Conservation (phyloP, 805 yeast species). For the Kluyveromyces lactis region DNA sequence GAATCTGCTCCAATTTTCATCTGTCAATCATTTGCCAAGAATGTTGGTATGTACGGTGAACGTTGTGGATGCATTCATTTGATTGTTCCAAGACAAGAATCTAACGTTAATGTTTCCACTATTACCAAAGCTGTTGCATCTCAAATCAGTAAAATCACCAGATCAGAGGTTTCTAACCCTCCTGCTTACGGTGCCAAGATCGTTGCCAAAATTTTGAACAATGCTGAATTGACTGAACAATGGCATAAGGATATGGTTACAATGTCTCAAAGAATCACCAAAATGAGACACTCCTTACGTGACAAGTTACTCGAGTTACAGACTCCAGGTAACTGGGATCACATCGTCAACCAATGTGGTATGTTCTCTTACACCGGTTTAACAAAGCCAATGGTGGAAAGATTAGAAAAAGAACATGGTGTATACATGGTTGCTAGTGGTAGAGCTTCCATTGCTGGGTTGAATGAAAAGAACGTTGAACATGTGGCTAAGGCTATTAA, state of each 20-base stretch:
- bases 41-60: conserved; percentile 96
- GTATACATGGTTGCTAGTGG: conserved; percentile 78
- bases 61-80: conserved; percentile 91
- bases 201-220: conserved; percentile 65
- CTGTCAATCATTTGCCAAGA: conserved; percentile 95
- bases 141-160: conserved; percentile 65
- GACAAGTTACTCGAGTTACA: conserved; percentile 48
- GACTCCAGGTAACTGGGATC: conserved; percentile 92
- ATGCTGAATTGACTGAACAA: conserved; percentile 57
- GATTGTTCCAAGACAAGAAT: conserved; percentile 38
- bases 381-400: conserved; percentile 61
- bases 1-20: conserved; percentile 54
- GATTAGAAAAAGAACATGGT: conserved; percentile 69
- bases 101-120: conserved; percentile 26
- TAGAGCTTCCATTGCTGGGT: conserved; percentile 89
- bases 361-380: conserved; percentile 96
- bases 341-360: conserved; percentile 84
- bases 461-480: conserved; percentile 69
- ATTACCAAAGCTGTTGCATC: conserved; percentile 55
- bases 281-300: conserved; percentile 68
- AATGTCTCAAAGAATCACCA: conserved; percentile 76
- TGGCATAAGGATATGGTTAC: conserved; percentile 81
- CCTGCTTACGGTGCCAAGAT: conserved; percentile 95
- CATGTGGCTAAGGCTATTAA: conserved; percentile 76
- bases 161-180: conserved; percentile 87